Evolutionary conservation across 2,329 filamentous ascomycete genomes (phyloP), one percentile per base, ranked within the genome.

Genomic region (Teratosphaeria zuluensis): DNA sequence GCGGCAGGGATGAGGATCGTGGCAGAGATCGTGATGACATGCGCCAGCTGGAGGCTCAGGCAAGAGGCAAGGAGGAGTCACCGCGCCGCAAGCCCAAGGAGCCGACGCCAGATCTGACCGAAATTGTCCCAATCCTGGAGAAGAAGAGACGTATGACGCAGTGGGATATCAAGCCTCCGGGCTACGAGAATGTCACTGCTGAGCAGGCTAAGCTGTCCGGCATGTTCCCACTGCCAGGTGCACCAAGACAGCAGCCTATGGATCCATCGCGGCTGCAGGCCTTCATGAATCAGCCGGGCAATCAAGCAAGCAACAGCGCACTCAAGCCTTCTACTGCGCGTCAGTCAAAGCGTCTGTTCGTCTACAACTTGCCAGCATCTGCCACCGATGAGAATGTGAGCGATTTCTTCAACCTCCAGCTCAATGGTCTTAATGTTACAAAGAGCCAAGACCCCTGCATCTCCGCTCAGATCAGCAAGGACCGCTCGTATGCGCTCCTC

Each of bases 81-180:
- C 89, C 91, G 42, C 88, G 89, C 31, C 85, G 86, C 9, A 95
- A 95, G 79, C 94, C 92, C 78, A 88, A 90, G 73, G 94, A 99
- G 75, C 90, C 94, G 7, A 99, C 94, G 0, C 95, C 94, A 38
- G 95, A 99, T 73, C 79, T 99, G 71, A 95, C 92, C 61, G 85
- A 95, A 69, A 79, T 95, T 60, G 80, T 88, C n/a, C 84, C 90
- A 3, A 81, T 99, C 60, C 78, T 91, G 63, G 87, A 92, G 70
- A 87, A 92, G 68, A 94, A 92, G 80, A 87, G 95, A 66, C 88
- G 94, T 60, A 79, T 99, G 80, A 97, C 92, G 38, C 95, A 99
- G 75, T 99, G 94, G 94, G 95, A 99, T 73, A 96, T 99, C 74
- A 99, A 99, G 77, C 94, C 94, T 5, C 90, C 91, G 16, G 92